Conservation (phyloP, 2,329 filamentous ascomycete species). For the Epichloe typhina region DNA sequence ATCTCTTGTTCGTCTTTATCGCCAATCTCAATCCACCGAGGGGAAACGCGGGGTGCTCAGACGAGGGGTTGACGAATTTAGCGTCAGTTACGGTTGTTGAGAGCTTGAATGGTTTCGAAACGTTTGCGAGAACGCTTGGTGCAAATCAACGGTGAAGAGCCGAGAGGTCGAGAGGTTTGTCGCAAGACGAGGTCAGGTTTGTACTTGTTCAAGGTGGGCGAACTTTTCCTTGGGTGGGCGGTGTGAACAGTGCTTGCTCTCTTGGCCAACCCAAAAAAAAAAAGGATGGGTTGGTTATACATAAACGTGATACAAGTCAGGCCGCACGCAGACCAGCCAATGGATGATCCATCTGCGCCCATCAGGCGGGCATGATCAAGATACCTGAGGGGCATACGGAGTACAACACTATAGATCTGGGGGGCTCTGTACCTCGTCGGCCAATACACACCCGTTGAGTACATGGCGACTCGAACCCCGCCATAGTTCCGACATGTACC, state of each 20-base stretch:
- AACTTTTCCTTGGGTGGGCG: slow-evolving; percentile 4
- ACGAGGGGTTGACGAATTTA: neutral
- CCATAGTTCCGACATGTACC: neutral
- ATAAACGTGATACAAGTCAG: neutral
- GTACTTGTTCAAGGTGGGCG: neutral
- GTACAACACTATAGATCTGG: neutral
- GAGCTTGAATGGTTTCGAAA: neutral
- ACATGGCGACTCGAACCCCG: neutral
- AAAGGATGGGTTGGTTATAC: neutral
- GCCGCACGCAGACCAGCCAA: neutral
- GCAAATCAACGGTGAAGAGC: neutral
- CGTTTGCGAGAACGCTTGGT: neutral
- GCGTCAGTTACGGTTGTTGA: neutral
- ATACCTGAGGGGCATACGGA: neutral
- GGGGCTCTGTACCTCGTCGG: neutral
- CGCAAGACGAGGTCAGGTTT: neutral
- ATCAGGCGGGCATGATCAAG: neutral
- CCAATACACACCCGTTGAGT: neutral
- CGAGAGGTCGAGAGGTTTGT: neutral
- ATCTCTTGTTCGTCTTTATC: slow-evolving; percentile 3
- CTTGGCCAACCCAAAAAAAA: neutral
- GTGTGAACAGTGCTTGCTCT: neutral
- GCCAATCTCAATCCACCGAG: slow-evolving; percentile 2
- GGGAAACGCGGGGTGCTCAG: slow-evolving; percentile 1
- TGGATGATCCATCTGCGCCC: neutral